A percentile compares a stretch with the other conserved stretches of the same genome.
phyloP scores from a whole-genome alignment of 257 asterid genomes.

The Lantana camara region DNA sequence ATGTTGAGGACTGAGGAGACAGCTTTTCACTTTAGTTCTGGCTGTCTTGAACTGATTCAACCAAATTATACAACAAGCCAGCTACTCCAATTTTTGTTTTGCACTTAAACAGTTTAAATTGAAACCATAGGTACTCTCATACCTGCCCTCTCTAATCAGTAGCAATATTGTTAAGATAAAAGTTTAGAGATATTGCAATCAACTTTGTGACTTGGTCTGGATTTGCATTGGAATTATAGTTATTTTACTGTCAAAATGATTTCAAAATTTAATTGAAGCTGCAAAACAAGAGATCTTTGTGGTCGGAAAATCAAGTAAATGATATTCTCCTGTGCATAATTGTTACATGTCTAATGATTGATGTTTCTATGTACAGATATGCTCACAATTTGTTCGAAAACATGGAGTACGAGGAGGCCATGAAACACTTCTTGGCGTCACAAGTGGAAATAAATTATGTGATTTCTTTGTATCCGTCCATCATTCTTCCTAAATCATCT shows the following conservation, averaged over 20 bases:
- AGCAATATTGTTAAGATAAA: background rate
- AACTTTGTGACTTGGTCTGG: background rate
- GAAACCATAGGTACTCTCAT: constrained; percentile 1
- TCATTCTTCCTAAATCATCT: constrained; percentile 84
- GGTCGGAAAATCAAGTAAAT: constrained; percentile 11
- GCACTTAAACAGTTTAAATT: no score
- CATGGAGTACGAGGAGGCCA: constrained; percentile 93
- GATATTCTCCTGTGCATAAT: constrained; percentile 6
- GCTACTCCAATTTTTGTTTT: no score
- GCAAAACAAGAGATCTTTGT: constrained; percentile 4
- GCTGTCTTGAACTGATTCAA: no score
- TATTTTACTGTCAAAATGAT: constrained; percentile 11
- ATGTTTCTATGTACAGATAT: constrained; percentile 59
- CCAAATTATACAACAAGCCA: no score
- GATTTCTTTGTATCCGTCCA: constrained; percentile 80
- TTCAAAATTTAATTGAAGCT: constrained; percentile 10
- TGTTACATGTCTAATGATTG: constrained; percentile 29
- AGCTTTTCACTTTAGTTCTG: no score
- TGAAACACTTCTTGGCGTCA: constrained; percentile 94
- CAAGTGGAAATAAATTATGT: constrained; percentile 92
- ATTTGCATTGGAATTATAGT: constrained; percentile 12
- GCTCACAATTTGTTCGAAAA: constrained; percentile 91
- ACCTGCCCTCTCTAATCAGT: background rate
- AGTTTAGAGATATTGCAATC: background rate
- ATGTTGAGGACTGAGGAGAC: no score